Percentiles rank a stretch among this genome's conserved stretches.
These are phyloP conservation scores for Hymenoscyphus infarciens DNA, from an alignment of 2,329 filamentous ascomycete genomes.

Conservation along the genomic window DNA sequence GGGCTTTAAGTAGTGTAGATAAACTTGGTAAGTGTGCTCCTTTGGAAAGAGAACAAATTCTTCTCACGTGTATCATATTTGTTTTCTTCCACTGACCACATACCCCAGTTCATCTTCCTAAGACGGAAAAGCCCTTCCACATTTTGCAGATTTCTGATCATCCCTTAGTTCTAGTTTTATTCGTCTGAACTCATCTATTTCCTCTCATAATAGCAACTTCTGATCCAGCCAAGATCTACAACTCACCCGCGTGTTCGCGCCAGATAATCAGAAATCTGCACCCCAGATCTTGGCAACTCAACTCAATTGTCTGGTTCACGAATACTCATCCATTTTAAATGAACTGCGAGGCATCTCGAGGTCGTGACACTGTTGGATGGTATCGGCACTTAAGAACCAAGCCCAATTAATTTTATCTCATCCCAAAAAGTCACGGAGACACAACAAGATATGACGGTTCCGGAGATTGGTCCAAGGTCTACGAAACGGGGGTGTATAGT, in stretches of 20 bases:
- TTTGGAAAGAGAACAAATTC: too few species aligned
- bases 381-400: not conserved
- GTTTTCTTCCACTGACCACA: too few species aligned
- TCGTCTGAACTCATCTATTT: not conserved
- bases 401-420: not conserved
- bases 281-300: conserved; percentile 5
- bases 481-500: not conserved
- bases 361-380: not conserved
- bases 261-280: conserved; percentile 3
- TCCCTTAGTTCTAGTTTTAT: too few species aligned
- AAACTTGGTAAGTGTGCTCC: too few species aligned
- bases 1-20: too few species aligned
- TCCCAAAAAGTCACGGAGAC: not conserved
- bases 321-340: not conserved
- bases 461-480: conserved; percentile 10
- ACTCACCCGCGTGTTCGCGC: not conserved
- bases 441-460: conserved; percentile 3
- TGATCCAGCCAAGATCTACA: not conserved
- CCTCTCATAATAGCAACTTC: not conserved
- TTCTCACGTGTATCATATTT: too few species aligned
- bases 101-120: too few species aligned
- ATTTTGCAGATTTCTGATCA: too few species aligned
- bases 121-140: too few species aligned
- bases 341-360: not conserved
- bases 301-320: not conserved